Evolutionary conservation across 2,329 filamentous ascomycete species (phyloP).

Genomic region (Aulographum hederae): DNA sequence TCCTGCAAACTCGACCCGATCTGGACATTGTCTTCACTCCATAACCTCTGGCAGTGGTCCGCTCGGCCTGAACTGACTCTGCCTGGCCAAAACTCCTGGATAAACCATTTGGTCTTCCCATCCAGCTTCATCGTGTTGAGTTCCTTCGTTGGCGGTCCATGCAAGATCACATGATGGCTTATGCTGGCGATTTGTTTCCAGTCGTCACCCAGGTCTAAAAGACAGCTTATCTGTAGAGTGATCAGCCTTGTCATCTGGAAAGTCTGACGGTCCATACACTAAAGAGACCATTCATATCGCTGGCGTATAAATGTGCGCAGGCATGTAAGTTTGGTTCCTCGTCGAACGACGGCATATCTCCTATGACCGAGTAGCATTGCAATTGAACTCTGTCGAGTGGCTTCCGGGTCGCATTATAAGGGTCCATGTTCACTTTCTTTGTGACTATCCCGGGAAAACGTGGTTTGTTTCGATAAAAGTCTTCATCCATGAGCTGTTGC

Average conservation of each 20-base stretch:
- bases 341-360: conserved; percentile 11
- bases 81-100: conserved; percentile 29
- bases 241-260: too few species aligned
- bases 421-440: conserved; percentile 33
- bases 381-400: conserved; percentile 22
- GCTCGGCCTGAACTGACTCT: conserved; percentile 25
- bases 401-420: conserved; percentile 22
- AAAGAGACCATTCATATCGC: conserved; percentile 35
- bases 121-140: conserved; percentile 1
- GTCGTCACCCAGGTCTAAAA: conserved; percentile 22
- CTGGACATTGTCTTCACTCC: conserved; percentile 20
- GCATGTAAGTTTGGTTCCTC: conserved; percentile 32
- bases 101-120: conserved; percentile 24
- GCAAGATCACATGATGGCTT: conserved; percentile 29
- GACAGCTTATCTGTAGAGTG: too few species aligned
- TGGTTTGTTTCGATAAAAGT: conserved; percentile 19
- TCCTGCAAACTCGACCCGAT: conserved; percentile 31
- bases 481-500: conserved; percentile 13
- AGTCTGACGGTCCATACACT: conserved; percentile 32
- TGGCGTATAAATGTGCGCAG: conserved; percentile 38
- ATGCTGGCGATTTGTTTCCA: conserved; percentile 27
- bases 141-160: conserved; percentile 19
- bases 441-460: conserved; percentile 26
- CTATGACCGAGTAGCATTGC: conserved; percentile 26
- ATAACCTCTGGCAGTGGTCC: conserved; percentile 28